phyloP scores from a whole-genome alignment of 768 basidiomycete species.

The Tricholoma sp. region DNA sequence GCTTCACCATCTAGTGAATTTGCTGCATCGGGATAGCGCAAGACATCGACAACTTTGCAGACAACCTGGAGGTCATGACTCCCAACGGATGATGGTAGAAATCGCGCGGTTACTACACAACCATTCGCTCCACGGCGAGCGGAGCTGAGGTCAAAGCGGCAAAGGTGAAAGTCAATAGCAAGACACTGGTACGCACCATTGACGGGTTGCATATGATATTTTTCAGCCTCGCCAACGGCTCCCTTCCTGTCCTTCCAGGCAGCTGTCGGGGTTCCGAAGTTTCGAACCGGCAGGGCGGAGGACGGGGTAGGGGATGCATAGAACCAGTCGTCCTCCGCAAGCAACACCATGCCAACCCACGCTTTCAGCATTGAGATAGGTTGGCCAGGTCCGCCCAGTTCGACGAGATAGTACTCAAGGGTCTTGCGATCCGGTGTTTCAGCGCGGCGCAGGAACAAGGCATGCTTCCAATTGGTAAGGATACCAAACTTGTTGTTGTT shows the following conservation, averaged over 20 bases:
- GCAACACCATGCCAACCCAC: not conserved
- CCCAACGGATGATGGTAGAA: not conserved
- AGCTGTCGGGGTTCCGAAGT: not conserved
- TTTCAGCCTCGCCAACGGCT: not conserved
- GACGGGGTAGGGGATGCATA: not conserved
- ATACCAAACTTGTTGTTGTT: not conserved
- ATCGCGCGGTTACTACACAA: not conserved
- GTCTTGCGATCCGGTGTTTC: not conserved
- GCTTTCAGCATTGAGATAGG: not conserved
- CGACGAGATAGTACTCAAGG: not conserved
- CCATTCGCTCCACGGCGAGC: not conserved
- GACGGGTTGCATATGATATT: not conserved
- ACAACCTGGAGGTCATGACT: not conserved
- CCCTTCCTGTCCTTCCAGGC: not conserved
- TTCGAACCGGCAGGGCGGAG: not conserved
- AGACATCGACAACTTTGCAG: not conserved
- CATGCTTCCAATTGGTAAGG: not conserved
- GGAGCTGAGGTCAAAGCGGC: conserved; percentile 11
- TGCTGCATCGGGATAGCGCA: not conserved
- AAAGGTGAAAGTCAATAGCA: conserved; percentile 13
- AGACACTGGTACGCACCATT: conserved; percentile 1
- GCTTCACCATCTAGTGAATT: conserved; percentile 8
- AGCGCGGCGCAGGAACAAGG: not conserved
- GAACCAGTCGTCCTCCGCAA: not conserved
- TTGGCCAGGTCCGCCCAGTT: not conserved